phyloP scores from a whole-genome alignment of 2,329 filamentous ascomycete genomes.

The Stagonosporopsis rhizophila region DNA sequence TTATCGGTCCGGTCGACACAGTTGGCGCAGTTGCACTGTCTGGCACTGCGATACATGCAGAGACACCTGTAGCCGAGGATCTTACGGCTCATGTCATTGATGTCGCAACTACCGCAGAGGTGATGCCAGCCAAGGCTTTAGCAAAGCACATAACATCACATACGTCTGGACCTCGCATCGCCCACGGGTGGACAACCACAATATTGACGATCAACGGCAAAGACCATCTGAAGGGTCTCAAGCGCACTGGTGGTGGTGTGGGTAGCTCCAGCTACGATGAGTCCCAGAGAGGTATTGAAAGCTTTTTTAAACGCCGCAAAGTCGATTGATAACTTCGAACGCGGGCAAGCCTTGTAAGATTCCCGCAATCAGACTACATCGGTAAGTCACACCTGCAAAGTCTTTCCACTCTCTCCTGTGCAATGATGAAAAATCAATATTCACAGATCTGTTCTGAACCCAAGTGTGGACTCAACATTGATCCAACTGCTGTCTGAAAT shows the following conservation, averaged over 20 bases:
- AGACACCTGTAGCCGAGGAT: background rate
- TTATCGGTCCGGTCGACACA: background rate
- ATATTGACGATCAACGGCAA: conserved; percentile 72
- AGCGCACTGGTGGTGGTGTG: conserved; percentile 81
- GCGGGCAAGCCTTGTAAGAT: background rate
- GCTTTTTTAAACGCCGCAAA: conserved; percentile 74
- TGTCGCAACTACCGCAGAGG: background rate
- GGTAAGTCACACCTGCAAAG: conserved; percentile 31
- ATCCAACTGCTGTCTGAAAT: conserved; percentile 83
- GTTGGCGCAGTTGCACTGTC: background rate
- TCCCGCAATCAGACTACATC: background rate
- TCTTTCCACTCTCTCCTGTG: conserved; percentile 22
- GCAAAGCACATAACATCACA: background rate
- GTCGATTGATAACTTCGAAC: conserved; percentile 35
- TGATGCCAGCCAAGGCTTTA: background rate
- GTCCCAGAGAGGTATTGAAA: conserved; percentile 76
- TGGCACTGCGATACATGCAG: background rate
- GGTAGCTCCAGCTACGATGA: conserved; percentile 79
- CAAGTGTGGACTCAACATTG: conserved; percentile 72
- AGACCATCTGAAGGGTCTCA: conserved; percentile 75
- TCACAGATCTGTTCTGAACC: conserved; percentile 88
- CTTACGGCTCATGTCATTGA: too few relatives aligned
- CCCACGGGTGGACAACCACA: conserved; percentile 55
- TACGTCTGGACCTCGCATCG: conserved; percentile 8
- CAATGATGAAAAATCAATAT: conserved; percentile 65